phyloP scores from a whole-genome alignment of 352 stramenopile species.

The Phytopythium ostracodes region DNA sequence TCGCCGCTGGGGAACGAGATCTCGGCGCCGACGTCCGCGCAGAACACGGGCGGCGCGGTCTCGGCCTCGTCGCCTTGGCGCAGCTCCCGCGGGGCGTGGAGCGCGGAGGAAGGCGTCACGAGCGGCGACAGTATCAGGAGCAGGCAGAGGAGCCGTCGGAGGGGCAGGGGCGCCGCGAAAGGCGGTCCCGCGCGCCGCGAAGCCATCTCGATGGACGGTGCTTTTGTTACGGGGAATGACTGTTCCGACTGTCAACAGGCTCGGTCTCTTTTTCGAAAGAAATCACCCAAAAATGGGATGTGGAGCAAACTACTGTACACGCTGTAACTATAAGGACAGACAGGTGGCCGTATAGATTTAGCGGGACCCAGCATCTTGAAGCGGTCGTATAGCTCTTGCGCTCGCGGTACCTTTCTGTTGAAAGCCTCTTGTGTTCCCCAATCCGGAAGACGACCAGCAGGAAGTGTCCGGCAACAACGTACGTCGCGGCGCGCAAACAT shows the following conservation, averaged over 20 bases:
- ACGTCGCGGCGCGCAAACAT: background rate
- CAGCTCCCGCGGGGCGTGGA: background rate
- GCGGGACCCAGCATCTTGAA: background rate
- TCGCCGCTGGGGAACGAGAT: conserved; percentile 33
- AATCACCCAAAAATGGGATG: background rate
- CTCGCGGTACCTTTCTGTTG: background rate
- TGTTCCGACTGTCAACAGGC: background rate
- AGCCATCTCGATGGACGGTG: background rate
- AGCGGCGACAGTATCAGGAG: background rate
- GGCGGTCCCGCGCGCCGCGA: background rate
- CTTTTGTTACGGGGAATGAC: background rate
- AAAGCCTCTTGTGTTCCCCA: background rate
- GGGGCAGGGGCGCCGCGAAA: background rate
- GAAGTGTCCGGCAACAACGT: background rate
- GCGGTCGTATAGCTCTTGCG: background rate
- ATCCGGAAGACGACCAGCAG: background rate
- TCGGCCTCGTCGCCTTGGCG: conserved; percentile 6
- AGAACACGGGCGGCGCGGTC: conserved; percentile 24
- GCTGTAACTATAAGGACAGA: conserved; percentile 5
- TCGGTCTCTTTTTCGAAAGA: conserved; percentile 5
- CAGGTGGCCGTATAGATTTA: background rate
- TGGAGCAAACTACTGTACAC: conserved; percentile 2
- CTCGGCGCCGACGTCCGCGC: conserved; percentile 37
- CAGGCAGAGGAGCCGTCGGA: conserved; percentile 5
- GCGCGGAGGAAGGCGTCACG: background rate